Evolutionary conservation across 345 rosid species (phyloP).

Genomic region (Eucalyptus marginata): DNA sequence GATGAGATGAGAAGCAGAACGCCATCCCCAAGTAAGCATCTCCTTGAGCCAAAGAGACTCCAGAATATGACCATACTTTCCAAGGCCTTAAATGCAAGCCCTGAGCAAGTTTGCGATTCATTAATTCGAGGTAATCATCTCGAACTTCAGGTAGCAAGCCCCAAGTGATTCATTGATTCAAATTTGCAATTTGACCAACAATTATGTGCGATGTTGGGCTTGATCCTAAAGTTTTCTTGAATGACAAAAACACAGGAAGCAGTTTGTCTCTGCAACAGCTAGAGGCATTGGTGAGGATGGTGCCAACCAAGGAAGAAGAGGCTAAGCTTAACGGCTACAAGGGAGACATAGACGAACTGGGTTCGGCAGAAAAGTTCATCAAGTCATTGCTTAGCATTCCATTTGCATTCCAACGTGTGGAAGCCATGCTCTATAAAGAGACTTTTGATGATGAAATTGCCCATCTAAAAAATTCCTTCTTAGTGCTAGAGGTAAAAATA

Average conservation of each 20-base stretch:
- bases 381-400: constrained; percentile 48
- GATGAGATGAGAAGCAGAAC: constrained; percentile 75
- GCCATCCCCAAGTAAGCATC: constrained; percentile 88
- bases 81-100: constrained; percentile 59
- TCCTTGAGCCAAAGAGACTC: constrained; percentile 84
- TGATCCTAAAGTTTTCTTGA: neutral
- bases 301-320: constrained; percentile 89
- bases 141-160: neutral
- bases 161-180: neutral
- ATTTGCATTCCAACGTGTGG: constrained; percentile 58
- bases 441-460: constrained; percentile 85
- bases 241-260: constrained; percentile 28
- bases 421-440: constrained; percentile 90
- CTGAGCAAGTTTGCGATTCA: constrained; percentile 76
- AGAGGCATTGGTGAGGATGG: constrained; percentile 90
- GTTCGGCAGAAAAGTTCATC: constrained; percentile 74
- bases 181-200: neutral
- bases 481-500: constrained; percentile 63
- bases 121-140: constrained; percentile 47
- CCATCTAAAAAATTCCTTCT: constrained; percentile 82
- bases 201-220: neutral
- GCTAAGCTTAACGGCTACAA: constrained; percentile 49
- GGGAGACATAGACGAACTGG: constrained; percentile 71
- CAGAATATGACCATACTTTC: constrained; percentile 90
- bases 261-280: constrained; percentile 70